Conservation (phyloP, 1,284 basidiomycete species). For the Cryptococcus sp. region DNA sequence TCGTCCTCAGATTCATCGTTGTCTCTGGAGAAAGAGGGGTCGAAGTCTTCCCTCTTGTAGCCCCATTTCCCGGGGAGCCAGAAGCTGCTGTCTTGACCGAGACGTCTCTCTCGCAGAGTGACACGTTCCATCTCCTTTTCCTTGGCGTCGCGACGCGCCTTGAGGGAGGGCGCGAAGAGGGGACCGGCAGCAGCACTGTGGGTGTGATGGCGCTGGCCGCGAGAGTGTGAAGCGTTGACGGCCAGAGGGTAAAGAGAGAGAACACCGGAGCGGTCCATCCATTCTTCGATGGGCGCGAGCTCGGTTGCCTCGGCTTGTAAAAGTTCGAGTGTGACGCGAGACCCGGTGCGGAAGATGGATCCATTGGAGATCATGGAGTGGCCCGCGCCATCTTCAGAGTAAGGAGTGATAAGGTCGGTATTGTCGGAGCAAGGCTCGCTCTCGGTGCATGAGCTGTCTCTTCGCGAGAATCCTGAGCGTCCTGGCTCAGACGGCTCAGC, state of each 20-base stretch:
- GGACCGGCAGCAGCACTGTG: constrained; percentile 31
- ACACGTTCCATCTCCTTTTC: constrained; percentile 35
- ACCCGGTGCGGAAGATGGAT: constrained; percentile 5
- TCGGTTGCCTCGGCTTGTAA: constrained; percentile 9
- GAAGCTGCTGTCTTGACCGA: constrained; percentile 23
- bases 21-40: constrained; percentile 15
- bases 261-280: constrained; percentile 49
- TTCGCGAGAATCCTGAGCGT: constrained; percentile 17
- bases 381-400: constrained; percentile 15
- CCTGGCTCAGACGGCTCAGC: neutral
- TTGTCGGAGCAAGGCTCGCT: constrained; percentile 14
- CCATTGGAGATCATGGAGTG: neutral
- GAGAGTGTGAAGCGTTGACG: constrained; percentile 37
- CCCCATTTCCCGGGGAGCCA: constrained; percentile 32
- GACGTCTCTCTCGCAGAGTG: constrained; percentile 32
- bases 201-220: constrained; percentile 9
- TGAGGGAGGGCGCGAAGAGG: constrained; percentile 39
- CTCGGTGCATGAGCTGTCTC: constrained; percentile 25
- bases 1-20: constrained; percentile 19
- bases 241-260: constrained; percentile 51
- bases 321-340: neutral
- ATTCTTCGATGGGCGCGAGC: constrained; percentile 44
- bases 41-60: constrained; percentile 30
- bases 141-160: constrained; percentile 28
- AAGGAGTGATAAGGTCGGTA: constrained; percentile 23